A percentile compares a stretch with the other conserved stretches of the same genome.
phyloP scores from a whole-genome alignment of 768 basidiomycete species.

The Boletus bicolor region DNA sequence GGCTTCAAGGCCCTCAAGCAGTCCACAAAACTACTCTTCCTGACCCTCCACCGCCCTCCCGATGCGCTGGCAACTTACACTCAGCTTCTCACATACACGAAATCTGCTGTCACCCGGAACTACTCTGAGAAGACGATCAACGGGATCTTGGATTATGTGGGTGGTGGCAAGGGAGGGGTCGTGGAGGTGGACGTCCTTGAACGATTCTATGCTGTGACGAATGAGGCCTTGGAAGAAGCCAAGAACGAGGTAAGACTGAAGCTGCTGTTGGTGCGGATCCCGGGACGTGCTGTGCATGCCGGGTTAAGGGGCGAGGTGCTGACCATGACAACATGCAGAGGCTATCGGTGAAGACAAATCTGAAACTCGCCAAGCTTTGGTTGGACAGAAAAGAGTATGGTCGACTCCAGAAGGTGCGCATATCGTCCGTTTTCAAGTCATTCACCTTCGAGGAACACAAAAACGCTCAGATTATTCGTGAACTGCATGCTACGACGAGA shows the following conservation, averaged over 20 bases:
- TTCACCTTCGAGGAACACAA: not conserved
- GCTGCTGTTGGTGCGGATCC: not conserved
- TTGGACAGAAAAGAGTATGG: conserved; percentile 89
- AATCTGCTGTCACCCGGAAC: conserved; percentile 91
- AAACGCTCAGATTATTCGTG: conserved; percentile 61
- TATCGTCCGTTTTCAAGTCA: not conserved
- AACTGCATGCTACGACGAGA: conserved; percentile 66
- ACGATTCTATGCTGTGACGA: conserved; percentile 93
- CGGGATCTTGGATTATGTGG: conserved; percentile 96
- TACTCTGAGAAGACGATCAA: conserved; percentile 99
- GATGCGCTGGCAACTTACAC: conserved; percentile 87
- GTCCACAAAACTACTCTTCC: conserved; percentile 89
- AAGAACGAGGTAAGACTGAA: conserved; percentile 82
- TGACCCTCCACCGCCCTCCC: conserved; percentile 70
- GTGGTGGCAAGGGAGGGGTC: conserved; percentile 76
- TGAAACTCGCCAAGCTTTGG: conserved; percentile 98
- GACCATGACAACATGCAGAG: conserved; percentile 47
- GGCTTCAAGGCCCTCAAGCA: conserved; percentile 99
- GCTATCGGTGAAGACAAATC: conserved; percentile 90
- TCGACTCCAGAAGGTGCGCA: conserved; percentile 71
- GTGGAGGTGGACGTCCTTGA: conserved; percentile 86
- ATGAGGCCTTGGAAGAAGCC: conserved; percentile 84
- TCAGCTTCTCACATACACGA: conserved; percentile 87
- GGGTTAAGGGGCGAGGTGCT: not conserved
- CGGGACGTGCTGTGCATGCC: too few species aligned